Percentiles rank a stretch among this genome's conserved stretches.
Evolutionary conservation across 176 grass and related monocot genomes (phyloP).

Genomic region (Musa beccarii): DNA sequence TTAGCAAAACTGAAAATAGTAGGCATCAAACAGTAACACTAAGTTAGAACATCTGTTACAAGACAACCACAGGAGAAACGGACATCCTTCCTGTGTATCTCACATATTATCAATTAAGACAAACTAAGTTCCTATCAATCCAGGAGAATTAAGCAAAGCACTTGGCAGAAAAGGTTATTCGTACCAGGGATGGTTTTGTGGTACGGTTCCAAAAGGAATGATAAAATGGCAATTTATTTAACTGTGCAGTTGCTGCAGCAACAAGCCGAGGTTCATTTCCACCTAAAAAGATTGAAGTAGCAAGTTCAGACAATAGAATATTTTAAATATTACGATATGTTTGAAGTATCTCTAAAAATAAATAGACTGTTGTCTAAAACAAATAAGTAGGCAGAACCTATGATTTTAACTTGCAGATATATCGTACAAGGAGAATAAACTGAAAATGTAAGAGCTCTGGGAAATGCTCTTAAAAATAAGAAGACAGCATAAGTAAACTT

Average conservation of each 20-base stretch:
- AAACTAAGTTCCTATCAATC: background rate
- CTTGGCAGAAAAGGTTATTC: conserved; percentile 10
- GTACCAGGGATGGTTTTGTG: conserved; percentile 79
- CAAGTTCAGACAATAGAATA: too few species aligned
- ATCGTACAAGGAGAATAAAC: background rate
- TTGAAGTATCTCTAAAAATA: background rate
- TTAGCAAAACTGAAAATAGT: background rate
- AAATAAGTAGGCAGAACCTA: too few species aligned
- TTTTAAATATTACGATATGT: too few species aligned
- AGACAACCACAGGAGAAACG: background rate
- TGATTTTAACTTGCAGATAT: too few species aligned
- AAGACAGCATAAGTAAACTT: background rate
- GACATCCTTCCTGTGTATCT: background rate
- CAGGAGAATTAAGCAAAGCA: background rate
- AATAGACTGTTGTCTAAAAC: background rate
- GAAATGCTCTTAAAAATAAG: background rate
- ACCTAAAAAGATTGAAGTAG: conserved; percentile 42
- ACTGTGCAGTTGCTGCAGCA: conserved; percentile 72
- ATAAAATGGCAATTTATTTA: conserved; percentile 91
- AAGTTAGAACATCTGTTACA: background rate
- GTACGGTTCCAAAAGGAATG: conserved; percentile 98
- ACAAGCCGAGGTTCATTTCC: conserved; percentile 74
- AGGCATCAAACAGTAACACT: background rate
- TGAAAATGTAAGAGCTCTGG: background rate
- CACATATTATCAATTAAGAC: background rate